Base-by-base conservation (phyloP, 1,139 yeast genomes). In the Geotrichum fermentans region DNA sequence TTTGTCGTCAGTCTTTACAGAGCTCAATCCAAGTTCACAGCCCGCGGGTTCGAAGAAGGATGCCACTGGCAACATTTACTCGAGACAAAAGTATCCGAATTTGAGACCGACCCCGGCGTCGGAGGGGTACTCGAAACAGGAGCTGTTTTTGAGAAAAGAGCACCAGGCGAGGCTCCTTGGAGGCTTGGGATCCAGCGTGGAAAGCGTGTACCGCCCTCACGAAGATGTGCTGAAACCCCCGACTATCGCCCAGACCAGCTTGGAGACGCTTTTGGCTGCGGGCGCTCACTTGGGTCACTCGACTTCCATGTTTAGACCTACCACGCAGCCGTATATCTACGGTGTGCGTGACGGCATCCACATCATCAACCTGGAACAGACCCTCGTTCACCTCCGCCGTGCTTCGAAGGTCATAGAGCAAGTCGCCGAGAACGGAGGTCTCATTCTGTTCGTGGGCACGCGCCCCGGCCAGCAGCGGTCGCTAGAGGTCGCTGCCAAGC, bases 271-370 rank as follows among this genome's bases (percentile, higher is more conserved):
- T 48, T 66, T 90, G 67, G 95, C 97, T 4, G 88, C 97, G 0
- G 97, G 97, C 40, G 92, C 92, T 46, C 98, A 92, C 67, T 72
- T 92, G 58, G 98, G 98, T 26, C 97, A 92, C 61, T 78, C 96
- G 4, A 83, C 82, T 34, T 73, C 86, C 4, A 71, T 83, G 58
- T 84, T 86, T 78, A 80, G 95, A 59, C 81, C 92, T n/a, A 77
- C 84, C 32, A 86, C 90, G 40, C 95, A 89, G 66, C 94, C 95
- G 11, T 92, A 75, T 65, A 77, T 92, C 46, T 84, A 83, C 61
- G 98, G 97, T 51, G 83, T 78, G 56, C 88, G 94, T 58, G 82
- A 88, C 55, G 96, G 94, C 14, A 76, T 92, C 50, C 96, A 89
- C 65, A 78, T 92, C 53, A 90, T 92, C 59, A 95, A 90, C 65